Conservation (phyloP, 352 stramenopile species). For the Phytophthora lateralis region DNA sequence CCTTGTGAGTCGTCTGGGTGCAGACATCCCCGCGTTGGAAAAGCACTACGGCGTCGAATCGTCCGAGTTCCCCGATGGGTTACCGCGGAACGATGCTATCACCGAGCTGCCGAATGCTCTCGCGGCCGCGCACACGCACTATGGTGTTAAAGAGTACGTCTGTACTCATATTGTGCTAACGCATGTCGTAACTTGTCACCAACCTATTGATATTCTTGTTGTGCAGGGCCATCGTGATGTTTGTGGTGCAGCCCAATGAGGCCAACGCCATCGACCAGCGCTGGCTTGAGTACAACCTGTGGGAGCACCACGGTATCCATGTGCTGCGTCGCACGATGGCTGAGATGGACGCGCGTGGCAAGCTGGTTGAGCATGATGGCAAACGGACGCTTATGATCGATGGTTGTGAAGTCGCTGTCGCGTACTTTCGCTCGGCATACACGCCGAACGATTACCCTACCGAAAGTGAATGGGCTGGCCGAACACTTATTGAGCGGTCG, state of each 20-base stretch:
- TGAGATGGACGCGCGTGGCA: constrained; percentile 53
- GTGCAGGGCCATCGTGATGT: constrained; percentile 80
- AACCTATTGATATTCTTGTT: constrained; percentile 1
- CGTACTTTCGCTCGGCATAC: constrained; percentile 97
- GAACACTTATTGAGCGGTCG: constrained; percentile 90
- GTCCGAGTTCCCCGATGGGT: constrained; percentile 42
- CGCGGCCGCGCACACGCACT: constrained; percentile 69
- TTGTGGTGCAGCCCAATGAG: constrained; percentile 91
- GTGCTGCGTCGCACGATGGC: constrained; percentile 81
- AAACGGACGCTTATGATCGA: constrained; percentile 66
- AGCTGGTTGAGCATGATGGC: constrained; percentile 40
- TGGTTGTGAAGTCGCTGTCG: constrained; percentile 88
- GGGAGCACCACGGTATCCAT: constrained; percentile 78
- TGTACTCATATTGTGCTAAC: neutral
- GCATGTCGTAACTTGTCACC: constrained; percentile 1
- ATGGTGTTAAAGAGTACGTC: constrained; percentile 71
- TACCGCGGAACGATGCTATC: constrained; percentile 76
- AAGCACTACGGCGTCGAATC: constrained; percentile 54
- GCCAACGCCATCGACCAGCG: constrained; percentile 93
- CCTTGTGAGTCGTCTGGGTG: constrained; percentile 54
- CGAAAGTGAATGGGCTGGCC: constrained; percentile 90
- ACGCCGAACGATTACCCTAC: constrained; percentile 95
- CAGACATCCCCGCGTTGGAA: constrained; percentile 55
- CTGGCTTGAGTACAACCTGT: constrained; percentile 93
- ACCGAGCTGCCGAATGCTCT: constrained; percentile 69